Conservation (phyloP, 176 grass and related monocot species). For the Otatea glauca region DNA sequence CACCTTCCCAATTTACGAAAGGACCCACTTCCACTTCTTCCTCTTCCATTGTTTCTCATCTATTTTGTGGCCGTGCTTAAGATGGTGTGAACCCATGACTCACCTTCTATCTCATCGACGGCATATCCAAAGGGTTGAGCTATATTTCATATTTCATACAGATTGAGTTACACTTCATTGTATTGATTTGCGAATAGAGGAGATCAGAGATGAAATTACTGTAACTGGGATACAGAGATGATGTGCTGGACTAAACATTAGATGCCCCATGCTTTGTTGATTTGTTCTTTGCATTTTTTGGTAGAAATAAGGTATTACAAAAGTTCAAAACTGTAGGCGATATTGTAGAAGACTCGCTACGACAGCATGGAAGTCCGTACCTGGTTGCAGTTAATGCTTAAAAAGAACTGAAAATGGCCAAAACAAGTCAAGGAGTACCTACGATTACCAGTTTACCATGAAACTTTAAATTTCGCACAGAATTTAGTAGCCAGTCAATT, state of each 20-base stretch:
- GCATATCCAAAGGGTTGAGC: not conserved
- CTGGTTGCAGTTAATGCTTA: not conserved
- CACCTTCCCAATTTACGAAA: not conserved
- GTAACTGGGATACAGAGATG: not conserved
- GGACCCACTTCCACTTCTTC: not conserved
- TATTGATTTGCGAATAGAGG: not conserved
- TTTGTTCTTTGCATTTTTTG: too few relatives aligned
- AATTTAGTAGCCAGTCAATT: not conserved
- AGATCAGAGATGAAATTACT: not conserved
- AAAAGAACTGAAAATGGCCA: not conserved
- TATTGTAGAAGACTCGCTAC: conserved; percentile 4
- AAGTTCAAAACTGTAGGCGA: not conserved
- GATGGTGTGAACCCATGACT: not conserved
- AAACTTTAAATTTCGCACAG: not conserved
- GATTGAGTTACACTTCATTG: not conserved
- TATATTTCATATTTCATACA: conserved; percentile 24
- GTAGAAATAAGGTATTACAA: too few relatives aligned
- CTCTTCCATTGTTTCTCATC: not conserved
- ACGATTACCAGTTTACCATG: too few relatives aligned
- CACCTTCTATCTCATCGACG: not conserved
- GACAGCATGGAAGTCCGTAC: not conserved
- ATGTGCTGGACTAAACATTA: not conserved
- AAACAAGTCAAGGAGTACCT: not conserved
- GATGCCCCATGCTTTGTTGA: not conserved
- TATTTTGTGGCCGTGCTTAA: not conserved